phyloP scores from a whole-genome alignment of 2,329 filamentous ascomycete species.

The Neoascochyta sp. region DNA sequence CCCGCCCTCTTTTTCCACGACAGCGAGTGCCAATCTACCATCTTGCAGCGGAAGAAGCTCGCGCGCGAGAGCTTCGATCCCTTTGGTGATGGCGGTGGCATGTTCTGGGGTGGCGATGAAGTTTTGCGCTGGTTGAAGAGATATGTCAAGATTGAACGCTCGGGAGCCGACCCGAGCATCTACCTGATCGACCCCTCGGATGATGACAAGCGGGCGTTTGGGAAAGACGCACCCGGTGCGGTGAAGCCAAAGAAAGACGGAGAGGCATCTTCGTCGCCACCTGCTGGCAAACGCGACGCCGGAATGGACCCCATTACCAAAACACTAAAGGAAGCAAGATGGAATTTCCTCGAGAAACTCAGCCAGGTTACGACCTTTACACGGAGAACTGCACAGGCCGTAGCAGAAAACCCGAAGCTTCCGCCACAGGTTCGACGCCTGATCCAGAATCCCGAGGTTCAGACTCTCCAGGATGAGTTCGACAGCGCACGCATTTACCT shows the following conservation, averaged over 20 bases:
- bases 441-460: slow-evolving; percentile 87
- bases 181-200: slow-evolving; percentile 84
- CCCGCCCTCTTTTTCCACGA: slow-evolving; percentile 97
- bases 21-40: slow-evolving; percentile 91
- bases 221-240: slow-evolving; percentile 53
- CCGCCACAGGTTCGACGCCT: slow-evolving; percentile 83
- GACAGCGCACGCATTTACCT: slow-evolving; percentile 93
- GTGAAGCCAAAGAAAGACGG: slow-evolving; percentile 35
- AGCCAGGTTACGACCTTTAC: slow-evolving; percentile 98
- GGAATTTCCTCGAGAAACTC: slow-evolving; percentile 95
- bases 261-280: slow-evolving; percentile 25
- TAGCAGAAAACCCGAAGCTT: slow-evolving; percentile 85
- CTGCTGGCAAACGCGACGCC: slow-evolving; percentile 53
- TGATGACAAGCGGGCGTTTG: slow-evolving; percentile 81
- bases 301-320: slow-evolving; percentile 92
- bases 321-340: slow-evolving; percentile 88
- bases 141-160: slow-evolving; percentile 80
- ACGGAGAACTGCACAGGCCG: slow-evolving; percentile 81
- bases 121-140: slow-evolving; percentile 84
- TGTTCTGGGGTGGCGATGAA: slow-evolving; percentile 98
- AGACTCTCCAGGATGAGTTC: slow-evolving; percentile 93
- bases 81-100: slow-evolving; percentile 75
- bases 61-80: slow-evolving; percentile 84
- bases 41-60: slow-evolving; percentile 84
- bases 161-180: slow-evolving; percentile 80